A percentile compares a stretch with the other conserved stretches of the same genome.
phyloP scores from a whole-genome alignment of 805 yeast genomes.

The Yarrowia deformans region DNA sequence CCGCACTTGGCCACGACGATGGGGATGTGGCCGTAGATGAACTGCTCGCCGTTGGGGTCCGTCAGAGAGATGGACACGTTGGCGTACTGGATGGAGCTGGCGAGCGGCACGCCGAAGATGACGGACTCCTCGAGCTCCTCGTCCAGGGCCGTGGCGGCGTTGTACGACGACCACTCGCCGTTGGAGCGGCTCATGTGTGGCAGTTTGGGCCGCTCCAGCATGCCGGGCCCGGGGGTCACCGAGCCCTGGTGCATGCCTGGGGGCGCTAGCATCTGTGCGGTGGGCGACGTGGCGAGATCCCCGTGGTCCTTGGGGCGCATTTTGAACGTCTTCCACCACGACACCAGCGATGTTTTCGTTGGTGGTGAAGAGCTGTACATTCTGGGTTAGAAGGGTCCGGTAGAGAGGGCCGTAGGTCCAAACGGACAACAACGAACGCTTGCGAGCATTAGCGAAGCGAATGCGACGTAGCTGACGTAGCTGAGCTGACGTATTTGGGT shows the following conservation, averaged over 20 bases:
- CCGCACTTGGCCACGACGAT: slow-evolving; percentile 97
- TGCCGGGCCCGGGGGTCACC: slow-evolving; percentile 22
- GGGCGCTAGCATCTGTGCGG: slow-evolving; percentile 24
- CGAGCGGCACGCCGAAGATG: slow-evolving; percentile 83
- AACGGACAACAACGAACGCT: too few species aligned
- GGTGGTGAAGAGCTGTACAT: slow-evolving; percentile 47
- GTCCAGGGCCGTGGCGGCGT: slow-evolving; percentile 26
- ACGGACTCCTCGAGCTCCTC: slow-evolving; percentile 46
- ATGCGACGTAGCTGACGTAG: too few species aligned
- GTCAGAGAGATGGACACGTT: slow-evolving; percentile 75
- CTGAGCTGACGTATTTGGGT: too few species aligned
- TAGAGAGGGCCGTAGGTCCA: too few species aligned
- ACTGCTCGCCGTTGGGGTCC: slow-evolving; percentile 62
- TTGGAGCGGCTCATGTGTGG: slow-evolving; percentile 53
- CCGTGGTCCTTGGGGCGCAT: slow-evolving; percentile 31
- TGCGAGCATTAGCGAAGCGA: too few species aligned
- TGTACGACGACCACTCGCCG: slow-evolving; percentile 42
- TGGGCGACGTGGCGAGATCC: slow-evolving; percentile 27
- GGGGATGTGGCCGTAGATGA: slow-evolving; percentile 88
- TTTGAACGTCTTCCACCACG: slow-evolving; percentile 57
- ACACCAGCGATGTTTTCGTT: slow-evolving; percentile 49
- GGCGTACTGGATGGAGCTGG: slow-evolving; percentile 74
- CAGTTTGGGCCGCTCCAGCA: slow-evolving; percentile 48
- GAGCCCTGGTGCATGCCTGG: slow-evolving; percentile 33
- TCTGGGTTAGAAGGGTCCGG: slow-evolving; percentile 1